These are phyloP conservation scores for Hortaea sp. DNA, from an alignment of 2,329 filamentous ascomycete species.

Conservation along the genomic window DNA sequence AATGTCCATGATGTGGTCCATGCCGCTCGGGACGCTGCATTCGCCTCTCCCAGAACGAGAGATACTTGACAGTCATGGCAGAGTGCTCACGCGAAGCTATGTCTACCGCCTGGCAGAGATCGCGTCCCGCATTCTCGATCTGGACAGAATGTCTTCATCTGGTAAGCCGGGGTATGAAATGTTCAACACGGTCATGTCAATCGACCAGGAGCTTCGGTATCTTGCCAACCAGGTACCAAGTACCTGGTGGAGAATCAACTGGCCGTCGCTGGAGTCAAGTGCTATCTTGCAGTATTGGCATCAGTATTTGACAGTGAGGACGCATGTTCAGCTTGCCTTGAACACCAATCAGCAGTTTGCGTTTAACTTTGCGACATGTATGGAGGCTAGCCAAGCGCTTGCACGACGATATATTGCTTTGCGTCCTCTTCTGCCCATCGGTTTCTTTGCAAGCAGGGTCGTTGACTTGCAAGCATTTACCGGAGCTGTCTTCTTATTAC, in stretches of 20 bases:
- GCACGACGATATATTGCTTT: constrained; percentile 13
- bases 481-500: constrained; percentile 15
- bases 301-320: constrained; percentile 16
- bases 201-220: constrained; percentile 14
- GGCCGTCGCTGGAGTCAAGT: constrained; percentile 5
- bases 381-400: constrained; percentile 14
- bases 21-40: constrained; percentile 3
- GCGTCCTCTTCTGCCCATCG: constrained; percentile 11
- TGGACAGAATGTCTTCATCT: constrained; percentile 3
- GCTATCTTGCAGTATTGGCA: constrained; percentile 18
- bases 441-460: constrained; percentile 19
- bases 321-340: constrained; percentile 18
- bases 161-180: constrained; percentile 1
- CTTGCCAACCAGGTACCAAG: constrained; percentile 13
- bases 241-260: constrained; percentile 14
- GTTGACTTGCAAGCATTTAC: constrained; percentile 20
- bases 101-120: constrained; percentile 8
- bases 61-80: neutral
- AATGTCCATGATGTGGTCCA: constrained; percentile 6
- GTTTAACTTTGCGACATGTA: constrained; percentile 17
- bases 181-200: constrained; percentile 11
- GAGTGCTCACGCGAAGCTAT: constrained; percentile 5
- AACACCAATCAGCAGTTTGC: constrained; percentile 12
- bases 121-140: constrained; percentile 4
- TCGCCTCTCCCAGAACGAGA: constrained; percentile 2